phyloP scores from a whole-genome alignment of 163 green algal species.

The Smithsoniella earleae region DNA sequence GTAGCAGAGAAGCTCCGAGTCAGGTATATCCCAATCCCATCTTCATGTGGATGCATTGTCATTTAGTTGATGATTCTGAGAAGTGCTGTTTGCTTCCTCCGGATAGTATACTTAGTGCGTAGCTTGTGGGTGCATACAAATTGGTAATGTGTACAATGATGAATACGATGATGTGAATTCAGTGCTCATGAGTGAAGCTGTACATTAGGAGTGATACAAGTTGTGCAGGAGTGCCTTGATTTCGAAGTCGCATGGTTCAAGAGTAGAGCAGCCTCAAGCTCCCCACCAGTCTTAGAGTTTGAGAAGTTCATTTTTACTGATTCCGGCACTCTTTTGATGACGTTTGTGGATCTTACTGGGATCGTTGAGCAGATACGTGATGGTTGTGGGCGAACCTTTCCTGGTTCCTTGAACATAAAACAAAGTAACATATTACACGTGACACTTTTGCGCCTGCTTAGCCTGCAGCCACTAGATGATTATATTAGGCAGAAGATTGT shows the following conservation, averaged over 20 bases:
- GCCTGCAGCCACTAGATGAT: background rate
- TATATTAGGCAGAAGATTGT: constrained; percentile 24
- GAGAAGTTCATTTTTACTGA: constrained; percentile 19
- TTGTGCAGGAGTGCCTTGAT: background rate
- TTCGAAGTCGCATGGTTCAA: too few relatives aligned
- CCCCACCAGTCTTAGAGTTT: background rate
- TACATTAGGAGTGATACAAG: too few relatives aligned
- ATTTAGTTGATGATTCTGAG: too few relatives aligned
- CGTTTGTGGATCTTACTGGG: background rate
- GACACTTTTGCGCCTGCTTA: background rate
- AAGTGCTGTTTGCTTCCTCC: too few relatives aligned
- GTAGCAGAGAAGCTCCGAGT: too few relatives aligned
- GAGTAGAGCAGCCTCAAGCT: too few relatives aligned
- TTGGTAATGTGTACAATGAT: too few relatives aligned
- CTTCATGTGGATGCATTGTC: background rate
- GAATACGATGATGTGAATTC: too few relatives aligned
- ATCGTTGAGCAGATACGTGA: background rate
- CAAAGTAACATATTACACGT: constrained; percentile 20
- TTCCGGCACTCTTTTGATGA: constrained; percentile 18
- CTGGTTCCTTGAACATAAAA: background rate
- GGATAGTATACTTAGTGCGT: too few relatives aligned
- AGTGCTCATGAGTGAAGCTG: too few relatives aligned
- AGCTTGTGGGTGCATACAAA: too few relatives aligned
- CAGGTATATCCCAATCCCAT: background rate
- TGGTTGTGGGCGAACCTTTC: too few relatives aligned